Base-by-base conservation (phyloP, 352 stramenopile species). In the Phytophthora fragariae region DNA sequence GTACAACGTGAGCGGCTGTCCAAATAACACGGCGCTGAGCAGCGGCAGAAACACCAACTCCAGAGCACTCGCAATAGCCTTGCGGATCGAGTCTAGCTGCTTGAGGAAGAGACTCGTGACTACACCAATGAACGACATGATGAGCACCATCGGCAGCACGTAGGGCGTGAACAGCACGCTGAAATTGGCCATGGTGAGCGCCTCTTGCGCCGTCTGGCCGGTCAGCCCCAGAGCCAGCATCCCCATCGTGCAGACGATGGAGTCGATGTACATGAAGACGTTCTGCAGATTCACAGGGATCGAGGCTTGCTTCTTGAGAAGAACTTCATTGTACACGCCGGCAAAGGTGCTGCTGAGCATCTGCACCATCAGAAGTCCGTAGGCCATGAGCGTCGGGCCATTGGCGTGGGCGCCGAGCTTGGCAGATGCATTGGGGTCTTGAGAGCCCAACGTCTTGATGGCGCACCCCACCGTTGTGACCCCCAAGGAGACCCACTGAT, bases 261-360 rank as follows among this genome's bases (percentile, higher is more conserved):
- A 95, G 79, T 95, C 84, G 46, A 89, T 60, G 75, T 95, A 95
- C 88, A 95, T 95, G 70, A 93, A 92, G 57, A 93, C 84, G 60
- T 95, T 95, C 70, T 95, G 88, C 55, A 95, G 67, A 64, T 95
- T 93, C 52, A 92, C 66, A 14, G 86, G 68, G 61, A 93, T 92
- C 65, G 81, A 76, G 41, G 77, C 58, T 65, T 93, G 83, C 37
- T 90, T 92, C 77, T 95, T 95, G 31, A 95, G 81, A 47, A 95
- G 68, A 65, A 90, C 79, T 79, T 95, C 88, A 70, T 93, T 95
- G 85, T 95, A 95, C 11, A 95, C 88, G 6, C 86, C 86, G 1
- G 86, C 88, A 71, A 95, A 95, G 11, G 88, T 94, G 50, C 83
- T 92, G 66, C 85, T 92, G 62, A 95, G 84, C 70, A 95, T 92